Base-by-base conservation (phyloP, 345 rosid genomes). In the Arabidopsis arenosa region DNA sequence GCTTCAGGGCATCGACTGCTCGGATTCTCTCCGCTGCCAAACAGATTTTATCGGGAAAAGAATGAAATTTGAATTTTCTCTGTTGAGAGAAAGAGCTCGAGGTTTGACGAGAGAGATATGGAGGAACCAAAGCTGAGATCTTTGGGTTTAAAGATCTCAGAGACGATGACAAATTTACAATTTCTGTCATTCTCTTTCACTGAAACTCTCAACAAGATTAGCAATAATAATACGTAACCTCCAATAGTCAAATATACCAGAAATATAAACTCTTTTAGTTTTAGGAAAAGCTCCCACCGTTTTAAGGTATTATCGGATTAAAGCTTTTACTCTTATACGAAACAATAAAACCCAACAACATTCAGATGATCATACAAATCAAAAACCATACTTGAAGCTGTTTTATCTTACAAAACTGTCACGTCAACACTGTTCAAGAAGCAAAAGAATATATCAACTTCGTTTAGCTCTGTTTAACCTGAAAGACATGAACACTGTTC, bases 151-250 rank as follows among this genome's bases (percentile, higher is more conserved):
- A 67, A 63, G 83, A 41, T 73, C 75, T 75, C 54, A 65, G 70
- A 40, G 82, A 80, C 14, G 75, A 70, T 58, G 87, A 72, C 70
- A 80, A 72, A 8, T 79, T 75, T 35, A 73, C 57, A 40, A 79
- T 57, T 15, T 75, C 81, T 18, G 85, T 81, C 83, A 80, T 80
- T 52, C 18, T 73, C 64, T 78, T 72, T 40, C 70, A 72, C 39
- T 41, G 41, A 61, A 4, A 32, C 49, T 37, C 32, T 44, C 45
- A 54, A 28, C 79, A 3, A 48, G 45, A 39, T 49, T 57, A 59
- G 37, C 44, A 70, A n/a, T 12, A 18, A 7, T 28, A 28, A 37
- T 35, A 55, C 33, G 40, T n/a, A 60, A 41, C 54, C 35, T 51
- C 54, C 47, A 40, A 40, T 60, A 10, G 74, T 75, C 74, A 66